Evolutionary conservation across 2,329 filamentous ascomycete genomes (phyloP), one percentile per base, ranked within the genome.

Genomic region (Aspergillus sp.): DNA sequence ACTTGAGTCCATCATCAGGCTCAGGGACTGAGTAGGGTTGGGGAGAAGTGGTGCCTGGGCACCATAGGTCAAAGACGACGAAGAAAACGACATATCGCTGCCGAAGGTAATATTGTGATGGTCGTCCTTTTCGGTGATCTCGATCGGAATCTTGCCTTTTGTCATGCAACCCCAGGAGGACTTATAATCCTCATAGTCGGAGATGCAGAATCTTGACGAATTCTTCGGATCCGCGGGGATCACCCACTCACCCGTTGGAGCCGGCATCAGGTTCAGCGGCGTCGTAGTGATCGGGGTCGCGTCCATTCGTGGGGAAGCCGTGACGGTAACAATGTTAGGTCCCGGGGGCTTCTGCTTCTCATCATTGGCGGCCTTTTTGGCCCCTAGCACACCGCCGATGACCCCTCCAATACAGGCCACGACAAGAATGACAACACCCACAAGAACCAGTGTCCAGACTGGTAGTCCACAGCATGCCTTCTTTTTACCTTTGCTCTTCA

Each of bases 1-100:
- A 53, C 82, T 79, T 35, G 78, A 75, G 65, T 88, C 85, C 33
- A 73, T 70, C 40, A 84, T 82, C 30, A 85, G 74, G 19, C 75
- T 70, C 54, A 88, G 66, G 1, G 73, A 65, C 56, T 81, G 75
- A 24, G 76, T 69, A 8, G 60, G 65, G 36, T 65, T 54, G 13
- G 64, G 61, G 43, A 82, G 72, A 26, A 75, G 65, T 1, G 83
- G 83, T n/a, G 79, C 72, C 63, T 88, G 85, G 2, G 83, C 75
- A 13, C 85, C 85, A 62, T 87, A 88, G 20, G 76, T 74, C 51
- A 84, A 77, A 3, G 67, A 65, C 10, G 69, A 64, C 42, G 64
- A 60, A 1, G 14, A 10, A 73, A 61, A 14, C 68, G 40, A 17
- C 6, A 9, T 61, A 51, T 74, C 65, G 14, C 74, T 71, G 11